Evolutionary conservation across 495 filamentous ascomycete species (phyloP), one percentile per base, ranked within the genome.

Genomic region (Neurospora sp.): DNA sequence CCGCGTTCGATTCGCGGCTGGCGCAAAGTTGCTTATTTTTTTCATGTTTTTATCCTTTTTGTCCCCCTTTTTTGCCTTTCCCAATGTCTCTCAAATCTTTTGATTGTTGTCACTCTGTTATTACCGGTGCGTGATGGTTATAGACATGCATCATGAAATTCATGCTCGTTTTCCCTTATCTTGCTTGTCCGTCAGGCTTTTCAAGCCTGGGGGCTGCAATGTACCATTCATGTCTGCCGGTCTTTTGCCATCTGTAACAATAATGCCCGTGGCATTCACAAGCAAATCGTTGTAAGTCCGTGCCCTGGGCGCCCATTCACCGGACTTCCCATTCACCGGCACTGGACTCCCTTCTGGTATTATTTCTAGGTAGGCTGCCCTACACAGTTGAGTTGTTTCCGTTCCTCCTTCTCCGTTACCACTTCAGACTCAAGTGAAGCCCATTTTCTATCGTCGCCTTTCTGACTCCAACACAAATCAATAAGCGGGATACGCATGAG

Each of bases 1-100:
- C 83, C 83, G 83, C 80, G 83, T 84, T 84, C 83, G 82, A 83
- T 84, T 84, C 82, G 82, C 82, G 82, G 82, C 81, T 59, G 48
- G 23, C 48, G 48, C 48, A 59, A 59, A 31, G 5, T 31, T 7
- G 11, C 2, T 7, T 27, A 7, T 9, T 66, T 37, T 62, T 62
- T 62, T 4, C 23, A 31, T 5, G 44, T 5, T 31, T 59, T 27
- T 20, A 3, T 54, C 10, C 1, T 66, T 66, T 35, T 35, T 35
- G 14, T 35, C 11, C 20, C n/a, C 20, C 20, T 6, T 59, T 6
- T 59, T 12, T 59, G n/a, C 46, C 20, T 11, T 54, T 8, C 20
- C 23, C 44, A n/a, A 14, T 14, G 11, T 27, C 23, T 62, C 9
- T 23, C 20, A 12, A 10, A 23, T 27, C 20, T 10, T 54, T 62